Percentiles rank a stretch among this genome's conserved stretches.
phyloP scores from a whole-genome alignment of 495 filamentous ascomycete species.

The Aspergillus ostianus region DNA sequence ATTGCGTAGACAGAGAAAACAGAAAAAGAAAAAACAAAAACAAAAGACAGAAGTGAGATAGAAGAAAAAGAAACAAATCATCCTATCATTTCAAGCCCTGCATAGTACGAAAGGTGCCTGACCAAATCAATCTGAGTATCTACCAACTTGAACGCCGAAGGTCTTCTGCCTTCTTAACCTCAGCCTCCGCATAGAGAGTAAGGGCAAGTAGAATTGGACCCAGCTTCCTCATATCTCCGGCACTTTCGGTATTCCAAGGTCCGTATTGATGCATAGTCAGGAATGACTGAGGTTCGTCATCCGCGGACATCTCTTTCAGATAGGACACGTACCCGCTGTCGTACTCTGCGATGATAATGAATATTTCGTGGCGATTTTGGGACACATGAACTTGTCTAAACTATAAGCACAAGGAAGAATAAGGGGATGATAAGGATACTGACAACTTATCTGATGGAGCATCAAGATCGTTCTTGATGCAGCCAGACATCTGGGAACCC shows the following conservation, averaged over 20 bases:
- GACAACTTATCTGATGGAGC: background rate
- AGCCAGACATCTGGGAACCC: conserved; percentile 14
- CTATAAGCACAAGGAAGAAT: background rate
- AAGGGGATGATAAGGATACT: background rate
- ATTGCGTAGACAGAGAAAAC: too few relatives aligned
- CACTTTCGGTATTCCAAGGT: conserved; percentile 3
- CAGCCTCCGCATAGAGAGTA: conserved; percentile 2
- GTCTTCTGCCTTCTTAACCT: background rate
- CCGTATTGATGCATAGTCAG: conserved; percentile 12
- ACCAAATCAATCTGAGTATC: too few relatives aligned
- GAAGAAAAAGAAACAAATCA: too few relatives aligned
- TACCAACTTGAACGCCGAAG: too few relatives aligned
- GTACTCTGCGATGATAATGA: conserved; percentile 14
- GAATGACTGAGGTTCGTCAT: background rate
- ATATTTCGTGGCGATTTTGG: conserved; percentile 20
- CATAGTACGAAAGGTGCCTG: too few relatives aligned
- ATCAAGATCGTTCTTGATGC: conserved; percentile 6
- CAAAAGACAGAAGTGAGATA: too few relatives aligned
- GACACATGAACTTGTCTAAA: conserved; percentile 12
- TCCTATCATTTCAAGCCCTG: too few relatives aligned
- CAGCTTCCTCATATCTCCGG: background rate
- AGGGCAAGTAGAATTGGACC: conserved; percentile 8
- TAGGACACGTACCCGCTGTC: conserved; percentile 14
- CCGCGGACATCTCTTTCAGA: background rate
- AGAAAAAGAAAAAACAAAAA: too few relatives aligned